phyloP scores from a whole-genome alignment of 1,139 yeast genomes.

The Barnettozyma hawaiiensis region DNA sequence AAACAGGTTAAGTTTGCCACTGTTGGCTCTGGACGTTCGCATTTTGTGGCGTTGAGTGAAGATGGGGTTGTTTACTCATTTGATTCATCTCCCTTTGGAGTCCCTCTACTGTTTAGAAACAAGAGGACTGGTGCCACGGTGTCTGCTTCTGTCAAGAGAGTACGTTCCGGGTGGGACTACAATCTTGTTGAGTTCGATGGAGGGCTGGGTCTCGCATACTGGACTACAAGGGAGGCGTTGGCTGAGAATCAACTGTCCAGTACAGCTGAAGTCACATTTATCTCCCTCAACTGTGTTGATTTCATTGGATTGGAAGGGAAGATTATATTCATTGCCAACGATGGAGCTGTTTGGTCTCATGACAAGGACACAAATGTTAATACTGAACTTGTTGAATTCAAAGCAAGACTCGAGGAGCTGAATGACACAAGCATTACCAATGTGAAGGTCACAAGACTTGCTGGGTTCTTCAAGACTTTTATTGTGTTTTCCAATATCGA shows the following conservation, averaged over 20 bases:
- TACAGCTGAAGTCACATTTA: constrained; percentile 20
- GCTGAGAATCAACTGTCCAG: constrained; percentile 34
- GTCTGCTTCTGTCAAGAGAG: constrained; percentile 33
- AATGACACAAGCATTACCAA: constrained; percentile 7
- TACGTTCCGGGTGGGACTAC: constrained; percentile 67
- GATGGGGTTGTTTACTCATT: constrained; percentile 51
- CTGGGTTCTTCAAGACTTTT: constrained; percentile 46
- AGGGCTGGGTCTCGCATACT: constrained; percentile 54
- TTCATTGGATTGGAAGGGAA: constrained; percentile 50
- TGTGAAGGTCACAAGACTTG: constrained; percentile 38
- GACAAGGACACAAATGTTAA: constrained; percentile 26
- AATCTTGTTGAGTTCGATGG: constrained; percentile 47
- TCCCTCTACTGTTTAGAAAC: constrained; percentile 38
- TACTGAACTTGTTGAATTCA: constrained; percentile 23
- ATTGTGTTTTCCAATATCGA: constrained; percentile 51
- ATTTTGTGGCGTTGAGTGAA: constrained; percentile 58
- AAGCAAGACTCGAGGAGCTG: constrained; percentile 5
- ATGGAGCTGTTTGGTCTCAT: constrained; percentile 42
- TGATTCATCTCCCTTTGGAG: constrained; percentile 52
- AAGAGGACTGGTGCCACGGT: constrained; percentile 11
- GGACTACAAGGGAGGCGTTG: constrained; percentile 46
- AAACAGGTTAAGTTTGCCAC: constrained; percentile 35
- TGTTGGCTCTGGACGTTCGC: constrained; percentile 61
- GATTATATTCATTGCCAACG: constrained; percentile 43
- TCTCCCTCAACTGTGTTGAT: constrained; percentile 35